Conservation (phyloP, 192 early-diverging fungal genomes). For the Umbelopsis sp. region DNA sequence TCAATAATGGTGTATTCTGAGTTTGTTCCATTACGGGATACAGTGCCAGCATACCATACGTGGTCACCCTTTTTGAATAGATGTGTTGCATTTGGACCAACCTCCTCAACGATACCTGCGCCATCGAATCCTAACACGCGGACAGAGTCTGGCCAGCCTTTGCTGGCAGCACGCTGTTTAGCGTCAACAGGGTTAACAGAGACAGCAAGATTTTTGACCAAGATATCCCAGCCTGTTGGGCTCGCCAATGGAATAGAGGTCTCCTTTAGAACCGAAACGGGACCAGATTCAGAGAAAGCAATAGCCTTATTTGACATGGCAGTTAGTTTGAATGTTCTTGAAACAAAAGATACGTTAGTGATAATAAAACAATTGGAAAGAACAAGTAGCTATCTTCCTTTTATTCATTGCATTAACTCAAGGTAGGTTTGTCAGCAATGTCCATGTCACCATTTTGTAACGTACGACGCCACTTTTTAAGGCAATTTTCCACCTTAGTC, state of each 20-base stretch:
- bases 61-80: constrained; percentile 9
- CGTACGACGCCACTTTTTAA: too few species aligned
- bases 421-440: background rate
- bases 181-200: constrained; percentile 12
- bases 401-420: too few species aligned
- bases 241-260: background rate
- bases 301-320: constrained; percentile 4
- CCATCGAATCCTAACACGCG: constrained; percentile 10
- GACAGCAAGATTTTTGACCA: constrained; percentile 5
- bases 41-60: constrained; percentile 10
- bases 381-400: too few species aligned
- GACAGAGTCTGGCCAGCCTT: background rate
- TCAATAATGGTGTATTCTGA: background rate
- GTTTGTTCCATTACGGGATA: background rate
- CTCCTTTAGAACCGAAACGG: background rate
- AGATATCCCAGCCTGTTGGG: background rate
- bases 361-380: too few species aligned
- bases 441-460: background rate
- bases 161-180: background rate
- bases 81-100: background rate
- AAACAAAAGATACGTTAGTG: too few species aligned
- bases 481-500: too few species aligned
- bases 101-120: background rate
- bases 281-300: background rate
- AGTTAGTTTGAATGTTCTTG: background rate